Evolutionary conservation across 805 yeast genomes (phyloP), one percentile per base, ranked within the genome.

Genomic region (Cyberlindnera veronae): DNA sequence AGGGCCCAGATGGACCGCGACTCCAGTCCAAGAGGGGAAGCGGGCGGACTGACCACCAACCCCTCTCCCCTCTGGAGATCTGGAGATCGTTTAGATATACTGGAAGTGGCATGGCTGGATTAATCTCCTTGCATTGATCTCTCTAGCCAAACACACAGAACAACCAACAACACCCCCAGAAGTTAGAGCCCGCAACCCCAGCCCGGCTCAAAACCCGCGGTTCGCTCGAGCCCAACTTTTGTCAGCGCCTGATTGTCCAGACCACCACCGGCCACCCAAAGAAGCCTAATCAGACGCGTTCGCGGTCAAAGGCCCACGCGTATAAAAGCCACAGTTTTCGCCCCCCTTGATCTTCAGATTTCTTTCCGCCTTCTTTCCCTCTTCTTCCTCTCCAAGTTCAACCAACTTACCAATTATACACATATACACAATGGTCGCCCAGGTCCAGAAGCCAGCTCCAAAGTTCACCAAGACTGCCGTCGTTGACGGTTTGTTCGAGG

Each of bases 381-480:
- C 15, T 15, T 15, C 17, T 21, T 15, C 5, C 26, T 14, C n/a
- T n/a, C n/a, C n/a, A n/a, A n/a, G n/a, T n/a, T n/a, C n/a, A n/a
- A n/a, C n/a, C n/a, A n/a, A n/a, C n/a, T n/a, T n/a, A n/a, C n/a
- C n/a, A n/a, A n/a, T n/a, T n/a, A n/a, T n/a, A n/a, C n/a, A n/a
- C n/a, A 29, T 21, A 36, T 16, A 30, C 49, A 68, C 54, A 75
- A 91, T 90, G 97, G 89, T 80, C 65, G 89, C 95, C 50, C 71
- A 72, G 61, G 87, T 91, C 62, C 96, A 89, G 75, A 81, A 88
- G 68, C 96, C 91, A 67, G 99, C 99, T 63, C 99, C 99, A 69
- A 56, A 79, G 45, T 93, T 93, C 86, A 85, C 76, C 69, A 93
- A 91, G 76, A 87, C 95, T 58, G 99, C 99, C 66, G 98, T 93